Percentiles rank a stretch among this genome's conserved stretches.
Conservation (phyloP, 495 filamentous ascomycete genomes). For the Geoglossum glabrum region DNA sequence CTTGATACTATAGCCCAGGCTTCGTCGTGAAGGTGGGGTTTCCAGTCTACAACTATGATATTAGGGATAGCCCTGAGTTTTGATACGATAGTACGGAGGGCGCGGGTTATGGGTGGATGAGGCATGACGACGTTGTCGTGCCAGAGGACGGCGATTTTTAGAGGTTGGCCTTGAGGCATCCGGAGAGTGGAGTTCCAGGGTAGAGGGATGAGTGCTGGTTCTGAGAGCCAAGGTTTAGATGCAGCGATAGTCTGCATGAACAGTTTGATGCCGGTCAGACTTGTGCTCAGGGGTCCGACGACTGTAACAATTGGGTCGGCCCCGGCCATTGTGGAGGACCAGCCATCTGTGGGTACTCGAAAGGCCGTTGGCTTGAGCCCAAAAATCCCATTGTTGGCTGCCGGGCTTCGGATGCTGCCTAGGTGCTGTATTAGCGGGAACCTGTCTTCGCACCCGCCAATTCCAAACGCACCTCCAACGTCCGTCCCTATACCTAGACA, state of each 20-base stretch:
- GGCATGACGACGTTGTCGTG: constrained; percentile 50
- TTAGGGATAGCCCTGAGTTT: constrained; percentile 27
- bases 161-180: constrained; percentile 10
- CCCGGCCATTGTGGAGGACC: constrained; percentile 27
- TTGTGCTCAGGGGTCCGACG: constrained; percentile 41
- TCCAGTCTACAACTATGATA: constrained; percentile 43
- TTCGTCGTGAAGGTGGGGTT: constrained; percentile 28
- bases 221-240: constrained; percentile 38
- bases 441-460: constrained; percentile 21
- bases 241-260: constrained; percentile 41
- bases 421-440: background rate
- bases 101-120: constrained; percentile 47
- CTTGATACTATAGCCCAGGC: constrained; percentile 29
- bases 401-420: constrained; percentile 32
- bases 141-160: constrained; percentile 50
- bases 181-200: constrained; percentile 27
- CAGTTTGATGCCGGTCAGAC: constrained; percentile 39
- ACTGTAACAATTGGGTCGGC: constrained; percentile 39
- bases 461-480: constrained; percentile 23
- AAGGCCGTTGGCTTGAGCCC: constrained; percentile 40
- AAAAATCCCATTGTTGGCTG: constrained; percentile 42
- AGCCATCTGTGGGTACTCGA: constrained; percentile 34
- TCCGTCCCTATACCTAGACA: constrained; percentile 41
- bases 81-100: constrained; percentile 33
- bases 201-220: constrained; percentile 36